Conservation (phyloP, 306 rosid species). For the Arachis hypogaea region DNA sequence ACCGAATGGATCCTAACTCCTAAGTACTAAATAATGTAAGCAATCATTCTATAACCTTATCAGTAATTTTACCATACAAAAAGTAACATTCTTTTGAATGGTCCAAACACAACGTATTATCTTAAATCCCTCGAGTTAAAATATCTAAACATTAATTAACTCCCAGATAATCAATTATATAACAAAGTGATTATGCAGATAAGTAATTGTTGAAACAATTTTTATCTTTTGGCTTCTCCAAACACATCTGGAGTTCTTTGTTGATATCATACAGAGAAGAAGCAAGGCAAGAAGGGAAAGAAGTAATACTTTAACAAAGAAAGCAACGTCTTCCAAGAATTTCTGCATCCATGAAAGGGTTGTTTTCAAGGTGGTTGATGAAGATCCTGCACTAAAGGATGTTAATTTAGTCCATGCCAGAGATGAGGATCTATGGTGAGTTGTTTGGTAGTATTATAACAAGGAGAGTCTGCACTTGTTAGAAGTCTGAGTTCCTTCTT, state of each 20-base stretch:
- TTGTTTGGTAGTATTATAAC: conserved; percentile 4
- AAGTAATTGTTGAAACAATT: no score
- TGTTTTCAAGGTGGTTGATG: conserved; percentile 8
- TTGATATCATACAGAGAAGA: conserved; percentile 53
- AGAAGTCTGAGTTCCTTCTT: conserved; percentile 12
- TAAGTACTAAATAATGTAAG: no score
- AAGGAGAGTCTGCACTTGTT: not conserved
- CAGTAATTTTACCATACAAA: no score
- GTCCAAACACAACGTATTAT: no score
- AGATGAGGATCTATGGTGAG: not conserved
- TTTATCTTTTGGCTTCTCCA: no score
- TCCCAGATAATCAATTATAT: no score
- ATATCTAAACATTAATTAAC: no score
- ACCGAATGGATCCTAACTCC: no score
- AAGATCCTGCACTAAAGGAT: conserved; percentile 4
- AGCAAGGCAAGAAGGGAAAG: conserved; percentile 57
- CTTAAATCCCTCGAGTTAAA: no score
- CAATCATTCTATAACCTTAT: no score
- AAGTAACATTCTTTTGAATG: no score
- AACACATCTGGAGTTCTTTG: not conserved
- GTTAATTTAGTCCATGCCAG: not conserved
- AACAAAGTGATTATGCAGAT: no score
- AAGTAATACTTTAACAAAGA: conserved; percentile 21
- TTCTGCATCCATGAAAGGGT: not conserved
- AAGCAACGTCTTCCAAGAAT: not conserved